Evolutionary conservation across 2,329 filamentous ascomycete genomes (phyloP), one percentile per base, ranked within the genome.

Genomic region (Sclerotinia glacialis): DNA sequence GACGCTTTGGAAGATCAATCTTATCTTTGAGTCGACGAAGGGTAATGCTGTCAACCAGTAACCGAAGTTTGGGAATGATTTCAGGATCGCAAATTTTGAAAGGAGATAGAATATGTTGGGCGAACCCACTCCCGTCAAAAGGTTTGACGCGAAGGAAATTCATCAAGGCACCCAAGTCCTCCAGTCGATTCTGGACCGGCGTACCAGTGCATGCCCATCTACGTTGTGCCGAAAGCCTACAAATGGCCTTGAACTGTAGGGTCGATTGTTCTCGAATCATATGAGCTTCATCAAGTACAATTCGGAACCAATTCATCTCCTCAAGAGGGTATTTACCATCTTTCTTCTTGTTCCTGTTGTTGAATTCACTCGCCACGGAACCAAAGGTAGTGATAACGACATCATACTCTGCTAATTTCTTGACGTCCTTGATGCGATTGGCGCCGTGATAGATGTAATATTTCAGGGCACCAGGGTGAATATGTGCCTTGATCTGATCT

Each of bases 191-290:
- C 78, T 98, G 94, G 11, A 98, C 91, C 0, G 93, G 95, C 0
- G 95, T 98, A 65, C 94, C 95, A 0, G 95, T 98, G n/a, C 98
- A 92, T 3, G 93, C 94, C 95, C 95, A 99, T 44, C 93, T 89
- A 42, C 93, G 87, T 74, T 91, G 85, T 2, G 93, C 91, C 68
- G 90, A 84, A 3, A 98, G 81, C 26, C 86, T 85, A 70, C 92
- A 93, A 26, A 95, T 91, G 3, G 92, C 91, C 76, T 93, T 92
- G 64, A 93, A 96, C 71, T 94, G 90, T 50, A 90, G 81, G 0
- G 93, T 94, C 4, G 83, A 85, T 69, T 91, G 89, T 72, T 96
- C 94, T 34, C 95, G 91, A 71, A 99, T 98, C 78, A 91, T 91
- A 76, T 99, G 95, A 0, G 93, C 95, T 78, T 99, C 94, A 70